These are phyloP conservation scores for Leptographium galeiforme DNA, from an alignment of 2,329 filamentous ascomycete species.

Conservation along the genomic window DNA sequence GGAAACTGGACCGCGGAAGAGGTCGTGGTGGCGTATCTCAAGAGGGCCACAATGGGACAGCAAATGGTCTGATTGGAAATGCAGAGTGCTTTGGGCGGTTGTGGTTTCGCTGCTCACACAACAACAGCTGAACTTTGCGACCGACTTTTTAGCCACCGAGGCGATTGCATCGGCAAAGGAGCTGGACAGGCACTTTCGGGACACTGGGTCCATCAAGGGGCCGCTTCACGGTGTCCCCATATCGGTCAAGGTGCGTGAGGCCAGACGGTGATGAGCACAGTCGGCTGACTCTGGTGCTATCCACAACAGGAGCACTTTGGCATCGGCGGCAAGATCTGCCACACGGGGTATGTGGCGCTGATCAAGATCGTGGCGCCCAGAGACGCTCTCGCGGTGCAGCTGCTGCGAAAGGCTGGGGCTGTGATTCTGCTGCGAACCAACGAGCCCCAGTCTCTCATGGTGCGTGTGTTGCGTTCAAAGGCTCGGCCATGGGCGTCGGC, in stretches of 20 bases:
- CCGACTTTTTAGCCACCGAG: slow-evolving; percentile 22
- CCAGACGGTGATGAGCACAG: too few relatives aligned
- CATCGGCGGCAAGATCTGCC: slow-evolving; percentile 10
- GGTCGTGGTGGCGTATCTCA: neutral
- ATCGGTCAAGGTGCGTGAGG: neutral
- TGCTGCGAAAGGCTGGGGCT: slow-evolving; percentile 15
- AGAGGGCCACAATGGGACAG: neutral
- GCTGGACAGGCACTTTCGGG: slow-evolving; percentile 18
- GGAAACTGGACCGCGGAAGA: slow-evolving; percentile 1
- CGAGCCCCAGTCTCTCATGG: slow-evolving; percentile 14
- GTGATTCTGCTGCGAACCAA: slow-evolving; percentile 14
- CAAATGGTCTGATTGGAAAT: too few relatives aligned
- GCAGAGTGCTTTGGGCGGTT: too few relatives aligned
- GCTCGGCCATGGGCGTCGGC: slow-evolving; percentile 31
- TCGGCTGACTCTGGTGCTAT: too few relatives aligned
- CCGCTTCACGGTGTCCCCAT: slow-evolving; percentile 29
- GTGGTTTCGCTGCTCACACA: neutral
- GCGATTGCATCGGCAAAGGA: slow-evolving; percentile 17
- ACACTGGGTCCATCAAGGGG: slow-evolving; percentile 17
- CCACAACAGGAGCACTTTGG: slow-evolving; percentile 23
- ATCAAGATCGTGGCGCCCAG: neutral
- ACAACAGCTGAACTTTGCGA: slow-evolving; percentile 9
- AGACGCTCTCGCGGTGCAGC: slow-evolving; percentile 6
- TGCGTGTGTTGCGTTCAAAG: slow-evolving; percentile 17
- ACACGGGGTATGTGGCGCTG: neutral